Evolutionary conservation across 23 red algal species (phyloP).

Genomic region (Gracilaria caudata): DNA sequence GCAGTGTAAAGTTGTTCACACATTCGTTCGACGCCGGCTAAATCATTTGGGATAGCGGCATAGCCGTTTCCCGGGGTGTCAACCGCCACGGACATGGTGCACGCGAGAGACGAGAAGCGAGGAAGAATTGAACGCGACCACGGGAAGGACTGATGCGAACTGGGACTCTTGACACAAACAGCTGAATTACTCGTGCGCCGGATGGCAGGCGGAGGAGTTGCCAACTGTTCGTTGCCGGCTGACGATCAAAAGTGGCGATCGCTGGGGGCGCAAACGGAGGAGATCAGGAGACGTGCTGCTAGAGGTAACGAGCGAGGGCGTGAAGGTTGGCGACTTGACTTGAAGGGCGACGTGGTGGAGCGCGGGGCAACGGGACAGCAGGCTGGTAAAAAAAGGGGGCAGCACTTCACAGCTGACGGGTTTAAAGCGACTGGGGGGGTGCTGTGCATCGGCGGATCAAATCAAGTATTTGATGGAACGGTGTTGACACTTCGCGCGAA

Average conservation of each 20-base stretch:
- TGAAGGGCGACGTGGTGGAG: not conserved
- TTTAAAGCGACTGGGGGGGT: not conserved
- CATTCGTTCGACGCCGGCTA: constrained; percentile 68
- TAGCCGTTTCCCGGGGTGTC: constrained; percentile 58
- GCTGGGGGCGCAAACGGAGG: not conserved
- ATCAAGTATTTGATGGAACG: not conserved
- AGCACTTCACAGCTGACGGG: not conserved
- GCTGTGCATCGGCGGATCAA: constrained; percentile 1
- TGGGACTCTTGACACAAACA: not conserved
- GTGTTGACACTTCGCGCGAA: too few relatives aligned
- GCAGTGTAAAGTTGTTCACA: constrained; percentile 83
- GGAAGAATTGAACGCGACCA: not conserved
- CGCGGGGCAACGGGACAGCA: not conserved
- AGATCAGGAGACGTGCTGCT: not conserved
- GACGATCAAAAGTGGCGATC: constrained; percentile 12
- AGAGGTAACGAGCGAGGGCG: not conserved
- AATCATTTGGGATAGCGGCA: constrained; percentile 62
- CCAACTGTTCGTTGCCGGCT: not conserved
- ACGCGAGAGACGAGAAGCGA: not conserved
- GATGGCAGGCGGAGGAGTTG: not conserved
- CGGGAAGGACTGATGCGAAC: not conserved
- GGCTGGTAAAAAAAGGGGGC: not conserved
- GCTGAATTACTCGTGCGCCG: not conserved
- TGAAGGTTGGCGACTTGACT: constrained; percentile 2
- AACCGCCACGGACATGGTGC: constrained; percentile 13